These are phyloP conservation scores for Linnemannia elongata DNA, from an alignment of 192 early-diverging fungal genomes.

Conservation along the genomic window DNA sequence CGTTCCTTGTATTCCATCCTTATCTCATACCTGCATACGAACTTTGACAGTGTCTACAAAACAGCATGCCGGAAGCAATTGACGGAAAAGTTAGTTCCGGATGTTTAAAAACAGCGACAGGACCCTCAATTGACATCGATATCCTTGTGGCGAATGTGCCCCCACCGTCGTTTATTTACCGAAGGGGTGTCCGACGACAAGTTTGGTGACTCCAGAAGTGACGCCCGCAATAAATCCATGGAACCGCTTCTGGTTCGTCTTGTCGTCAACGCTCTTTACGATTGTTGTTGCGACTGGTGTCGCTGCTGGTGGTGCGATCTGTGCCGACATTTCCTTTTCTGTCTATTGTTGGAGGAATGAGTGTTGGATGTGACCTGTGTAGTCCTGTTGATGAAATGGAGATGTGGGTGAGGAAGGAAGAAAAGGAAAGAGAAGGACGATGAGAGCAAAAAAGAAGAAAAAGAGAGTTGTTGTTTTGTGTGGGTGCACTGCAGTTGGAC, in stretches of 20 bases:
- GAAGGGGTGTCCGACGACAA: conserved; percentile 86
- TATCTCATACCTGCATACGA: conserved; percentile 70
- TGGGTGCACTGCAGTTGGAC: background rate
- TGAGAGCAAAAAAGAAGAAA: background rate
- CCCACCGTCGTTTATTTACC: conserved; percentile 48
- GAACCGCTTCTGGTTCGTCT: conserved; percentile 62
- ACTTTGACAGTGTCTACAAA: conserved; percentile 81
- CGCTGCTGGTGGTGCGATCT: background rate
- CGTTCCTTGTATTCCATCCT: background rate
- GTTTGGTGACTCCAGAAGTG: conserved; percentile 82
- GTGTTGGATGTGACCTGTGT: background rate
- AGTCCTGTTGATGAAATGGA: background rate
- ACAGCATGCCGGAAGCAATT: background rate
- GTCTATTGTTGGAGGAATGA: background rate
- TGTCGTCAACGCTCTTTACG: conserved; percentile 11
- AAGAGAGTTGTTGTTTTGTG: background rate
- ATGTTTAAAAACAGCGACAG: background rate
- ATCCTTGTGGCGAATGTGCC: too few species aligned
- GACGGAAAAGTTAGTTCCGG: background rate
- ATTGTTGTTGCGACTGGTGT: background rate
- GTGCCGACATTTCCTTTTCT: background rate
- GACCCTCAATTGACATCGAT: background rate
- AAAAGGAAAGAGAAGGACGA: background rate
- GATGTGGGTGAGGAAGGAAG: background rate
- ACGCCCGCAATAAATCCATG: conserved; percentile 80